Conservation (phyloP, 2,329 filamentous ascomycete species). For the Ophiostoma montium region DNA sequence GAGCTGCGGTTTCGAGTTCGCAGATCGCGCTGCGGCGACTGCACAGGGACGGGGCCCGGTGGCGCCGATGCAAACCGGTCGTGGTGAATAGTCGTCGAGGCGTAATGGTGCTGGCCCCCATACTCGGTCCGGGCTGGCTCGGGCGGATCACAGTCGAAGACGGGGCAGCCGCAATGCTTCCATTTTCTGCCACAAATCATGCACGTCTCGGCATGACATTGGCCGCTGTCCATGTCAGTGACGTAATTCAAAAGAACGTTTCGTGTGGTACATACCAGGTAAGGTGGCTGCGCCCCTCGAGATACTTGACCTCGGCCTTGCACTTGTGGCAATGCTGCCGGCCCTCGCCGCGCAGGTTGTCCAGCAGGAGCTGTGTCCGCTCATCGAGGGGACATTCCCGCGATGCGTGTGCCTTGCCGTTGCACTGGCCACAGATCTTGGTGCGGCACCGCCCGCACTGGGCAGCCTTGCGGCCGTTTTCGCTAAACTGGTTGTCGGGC, state of each 20-base stretch:
- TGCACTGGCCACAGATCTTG: slow-evolving; percentile 62
- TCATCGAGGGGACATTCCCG: slow-evolving; percentile 59
- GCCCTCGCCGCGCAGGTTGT: slow-evolving; percentile 50
- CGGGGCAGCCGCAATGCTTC: slow-evolving; percentile 72
- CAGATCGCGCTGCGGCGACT: slow-evolving; percentile 10
- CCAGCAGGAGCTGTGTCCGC: slow-evolving; percentile 47
- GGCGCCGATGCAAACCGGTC: slow-evolving; percentile 21
- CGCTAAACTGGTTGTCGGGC: slow-evolving; percentile 50
- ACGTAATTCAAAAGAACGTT: no score
- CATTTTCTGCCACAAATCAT: slow-evolving; percentile 72
- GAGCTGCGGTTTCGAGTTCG: slow-evolving; percentile 12
- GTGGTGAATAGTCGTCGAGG: slow-evolving; percentile 20
- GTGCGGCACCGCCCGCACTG: slow-evolving; percentile 58
- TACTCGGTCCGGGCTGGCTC: slow-evolving; percentile 41
- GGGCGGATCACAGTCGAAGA: slow-evolving; percentile 51
- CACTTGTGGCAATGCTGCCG: slow-evolving; percentile 70
- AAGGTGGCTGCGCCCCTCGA: slow-evolving; percentile 80
- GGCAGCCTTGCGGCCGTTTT: slow-evolving; percentile 49
- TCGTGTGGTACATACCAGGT: slow-evolving; percentile 62
- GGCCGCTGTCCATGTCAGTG: background rate
- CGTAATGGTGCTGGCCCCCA: slow-evolving; percentile 27
- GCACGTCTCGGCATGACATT: slow-evolving; percentile 70
- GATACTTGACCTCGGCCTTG: slow-evolving; percentile 58
- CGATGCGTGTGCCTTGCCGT: slow-evolving; percentile 56
- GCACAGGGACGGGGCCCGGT: slow-evolving; percentile 18